Evolutionary conservation across 2,329 filamentous ascomycete genomes (phyloP).

Genomic region (Fusarium kyushuense): DNA sequence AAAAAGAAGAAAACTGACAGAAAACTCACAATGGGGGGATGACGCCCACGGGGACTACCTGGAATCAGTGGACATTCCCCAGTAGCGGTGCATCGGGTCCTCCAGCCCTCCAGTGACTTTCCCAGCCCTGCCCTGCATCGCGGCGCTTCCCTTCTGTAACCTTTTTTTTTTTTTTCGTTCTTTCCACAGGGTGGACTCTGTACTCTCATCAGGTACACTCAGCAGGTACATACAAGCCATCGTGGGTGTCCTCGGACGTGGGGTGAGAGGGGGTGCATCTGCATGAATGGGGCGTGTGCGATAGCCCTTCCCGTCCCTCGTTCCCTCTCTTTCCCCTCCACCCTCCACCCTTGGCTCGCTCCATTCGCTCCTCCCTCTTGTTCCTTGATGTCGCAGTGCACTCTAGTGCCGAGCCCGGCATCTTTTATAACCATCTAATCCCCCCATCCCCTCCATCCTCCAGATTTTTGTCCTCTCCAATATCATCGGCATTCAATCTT

Average conservation of each 20-base stretch:
- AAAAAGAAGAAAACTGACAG: constrained; percentile 3
- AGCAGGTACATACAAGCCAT: constrained; percentile 35
- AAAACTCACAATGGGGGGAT: constrained; percentile 29
- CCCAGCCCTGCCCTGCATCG: constrained; percentile 16
- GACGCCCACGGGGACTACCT: constrained; percentile 32
- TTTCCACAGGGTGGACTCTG: constrained; percentile 42
- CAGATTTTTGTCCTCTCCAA: constrained; percentile 44
- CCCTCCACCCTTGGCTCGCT: constrained; percentile 26
- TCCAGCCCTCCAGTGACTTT: constrained; percentile 34
- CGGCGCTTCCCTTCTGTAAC: constrained; percentile 40
- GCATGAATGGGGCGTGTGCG: constrained; percentile 5
- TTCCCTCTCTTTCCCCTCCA: constrained; percentile 41
- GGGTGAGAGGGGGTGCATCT: constrained; percentile 27
- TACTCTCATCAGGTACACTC: constrained; percentile 46
- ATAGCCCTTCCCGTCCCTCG: constrained; percentile 39
- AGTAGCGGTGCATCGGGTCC: constrained; percentile 37
- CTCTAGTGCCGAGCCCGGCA: constrained; percentile 51
- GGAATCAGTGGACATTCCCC: constrained; percentile 28
- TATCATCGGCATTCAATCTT: constrained; percentile 41
- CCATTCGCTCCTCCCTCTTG: constrained; percentile 38
- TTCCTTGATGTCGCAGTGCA: constrained; percentile 38
- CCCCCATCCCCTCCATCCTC: constrained; percentile 49
- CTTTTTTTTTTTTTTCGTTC: constrained; percentile 44
- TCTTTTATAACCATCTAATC: constrained; percentile 50
- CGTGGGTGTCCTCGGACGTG: constrained; percentile 31